A percentile compares a stretch with the other conserved stretches of the same genome.
Evolutionary conservation across 768 basidiomycete species (phyloP).

Genomic region (Boletus reticulatus): DNA sequence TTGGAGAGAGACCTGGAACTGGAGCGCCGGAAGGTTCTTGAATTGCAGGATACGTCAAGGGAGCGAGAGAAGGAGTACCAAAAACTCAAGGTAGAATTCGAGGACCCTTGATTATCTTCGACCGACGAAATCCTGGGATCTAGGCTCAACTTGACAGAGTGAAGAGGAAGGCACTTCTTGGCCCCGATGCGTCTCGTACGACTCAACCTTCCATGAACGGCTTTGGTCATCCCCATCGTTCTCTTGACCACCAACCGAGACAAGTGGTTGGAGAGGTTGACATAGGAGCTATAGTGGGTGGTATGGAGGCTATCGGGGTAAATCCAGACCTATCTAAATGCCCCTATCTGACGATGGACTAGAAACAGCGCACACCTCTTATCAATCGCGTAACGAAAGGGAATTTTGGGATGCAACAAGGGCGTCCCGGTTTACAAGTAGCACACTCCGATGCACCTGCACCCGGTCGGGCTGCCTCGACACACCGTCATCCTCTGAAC

Average conservation of each 20-base stretch:
- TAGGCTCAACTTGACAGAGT: slow-evolving; percentile 79
- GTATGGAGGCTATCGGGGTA: slow-evolving; percentile 68
- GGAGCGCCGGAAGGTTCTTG: slow-evolving; percentile 71
- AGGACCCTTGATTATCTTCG: not conserved
- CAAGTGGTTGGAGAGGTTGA: slow-evolving; percentile 34
- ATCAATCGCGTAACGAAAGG: slow-evolving; percentile 43
- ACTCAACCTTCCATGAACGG: slow-evolving; percentile 17
- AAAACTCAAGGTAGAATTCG: slow-evolving; percentile 64
- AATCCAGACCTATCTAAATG: not conserved
- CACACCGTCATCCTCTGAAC: slow-evolving; percentile 44
- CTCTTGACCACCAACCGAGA: slow-evolving; percentile 20
- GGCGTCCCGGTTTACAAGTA: slow-evolving; percentile 31
- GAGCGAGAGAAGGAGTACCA: slow-evolving; percentile 87
- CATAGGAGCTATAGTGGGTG: slow-evolving; percentile 55
- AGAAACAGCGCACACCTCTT: slow-evolving; percentile 74
- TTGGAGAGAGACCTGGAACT: slow-evolving; percentile 78
- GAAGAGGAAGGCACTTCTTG: slow-evolving; percentile 76
- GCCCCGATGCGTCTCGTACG: slow-evolving; percentile 28
- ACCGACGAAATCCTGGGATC: not conserved
- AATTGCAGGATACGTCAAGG: slow-evolving; percentile 68
- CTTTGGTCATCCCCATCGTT: slow-evolving; percentile 15
- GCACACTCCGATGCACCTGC: slow-evolving; percentile 18
- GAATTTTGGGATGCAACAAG: slow-evolving; percentile 33
- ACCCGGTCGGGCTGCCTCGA: slow-evolving; percentile 20
- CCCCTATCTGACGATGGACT: slow-evolving; percentile 2